Percentiles rank a stretch among this genome's conserved stretches.
Conservation (phyloP, 2,329 filamentous ascomycete species). For the Aspergillus viridinutans region DNA sequence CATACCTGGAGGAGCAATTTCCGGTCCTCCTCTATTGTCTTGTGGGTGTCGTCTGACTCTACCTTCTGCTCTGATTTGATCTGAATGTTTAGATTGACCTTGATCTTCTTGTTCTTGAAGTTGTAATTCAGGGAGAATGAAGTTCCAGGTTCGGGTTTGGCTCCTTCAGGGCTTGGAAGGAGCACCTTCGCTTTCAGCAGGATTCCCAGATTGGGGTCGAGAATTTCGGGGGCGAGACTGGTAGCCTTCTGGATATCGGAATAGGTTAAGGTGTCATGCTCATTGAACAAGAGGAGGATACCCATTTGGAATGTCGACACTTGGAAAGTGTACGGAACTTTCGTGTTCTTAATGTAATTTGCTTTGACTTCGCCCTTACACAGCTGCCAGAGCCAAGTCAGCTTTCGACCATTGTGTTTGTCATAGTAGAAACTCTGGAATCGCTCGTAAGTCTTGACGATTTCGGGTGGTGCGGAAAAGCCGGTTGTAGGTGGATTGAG, state of each 20-base stretch:
- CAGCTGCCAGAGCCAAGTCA: constrained; percentile 97
- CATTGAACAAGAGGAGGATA: constrained; percentile 90
- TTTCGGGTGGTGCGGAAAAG: constrained; percentile 81
- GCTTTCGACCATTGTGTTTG: constrained; percentile 93
- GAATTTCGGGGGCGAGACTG: constrained; percentile 70
- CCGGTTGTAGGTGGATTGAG: constrained; percentile 79
- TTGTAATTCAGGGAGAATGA: constrained; percentile 83
- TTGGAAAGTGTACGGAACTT: constrained; percentile 93
- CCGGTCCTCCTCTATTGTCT: constrained; percentile 97
- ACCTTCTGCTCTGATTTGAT: constrained; percentile 96
- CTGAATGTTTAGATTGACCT: constrained; percentile 90
- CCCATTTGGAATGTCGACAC: constrained; percentile 99
- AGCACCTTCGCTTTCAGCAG: constrained; percentile 93
- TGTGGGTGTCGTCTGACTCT: constrained; percentile 95
- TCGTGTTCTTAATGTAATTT: constrained; percentile 83
- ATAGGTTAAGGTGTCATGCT: constrained; percentile 78
- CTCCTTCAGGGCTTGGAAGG: constrained; percentile 63
- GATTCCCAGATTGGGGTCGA: constrained; percentile 81
- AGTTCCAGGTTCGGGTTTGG: constrained; percentile 73
- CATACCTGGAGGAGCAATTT: constrained; percentile 94
- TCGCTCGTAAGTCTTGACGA: constrained; percentile 80
- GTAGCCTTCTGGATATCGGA: constrained; percentile 83
- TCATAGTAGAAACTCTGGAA: constrained; percentile 90
- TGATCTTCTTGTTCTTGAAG: constrained; percentile 98
- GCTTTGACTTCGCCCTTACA: constrained; percentile 97